Evolutionary conservation across 352 stramenopile species (phyloP).

Genomic region (Pythium phragmitis): DNA sequence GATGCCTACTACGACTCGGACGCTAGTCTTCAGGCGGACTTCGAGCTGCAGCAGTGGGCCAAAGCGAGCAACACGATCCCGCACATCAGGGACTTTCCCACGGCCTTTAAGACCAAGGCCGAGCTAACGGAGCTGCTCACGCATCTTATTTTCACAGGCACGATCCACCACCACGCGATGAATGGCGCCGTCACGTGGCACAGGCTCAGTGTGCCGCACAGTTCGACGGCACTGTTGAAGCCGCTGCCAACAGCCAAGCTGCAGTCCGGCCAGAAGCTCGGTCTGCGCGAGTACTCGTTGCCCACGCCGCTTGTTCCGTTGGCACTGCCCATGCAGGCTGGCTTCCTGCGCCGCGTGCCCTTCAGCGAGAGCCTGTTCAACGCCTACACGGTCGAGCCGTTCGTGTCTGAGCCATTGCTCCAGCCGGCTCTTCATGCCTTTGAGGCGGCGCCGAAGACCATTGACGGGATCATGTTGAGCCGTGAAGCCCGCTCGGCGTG

Average conservation of each 20-base stretch:
- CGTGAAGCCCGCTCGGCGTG: constrained; percentile 1
- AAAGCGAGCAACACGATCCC: constrained; percentile 1
- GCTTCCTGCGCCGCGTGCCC: constrained; percentile 7
- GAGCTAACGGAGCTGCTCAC: constrained; percentile 16
- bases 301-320: not conserved
- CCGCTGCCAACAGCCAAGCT: constrained; percentile 21
- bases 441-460: constrained; percentile 8
- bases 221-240: constrained; percentile 11
- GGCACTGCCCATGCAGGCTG: not conserved
- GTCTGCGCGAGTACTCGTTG: too few relatives aligned
- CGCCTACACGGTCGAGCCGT: constrained; percentile 15
- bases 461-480: constrained; percentile 7
- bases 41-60: constrained; percentile 31
- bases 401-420: constrained; percentile 5
- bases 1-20: constrained; percentile 37
- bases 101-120: constrained; percentile 2
- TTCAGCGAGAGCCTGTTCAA: constrained; percentile 5
- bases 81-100: constrained; percentile 19
- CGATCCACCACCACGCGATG: constrained; percentile 27
- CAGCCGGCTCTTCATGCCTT: constrained; percentile 7
- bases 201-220: constrained; percentile 13
- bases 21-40: constrained; percentile 27
- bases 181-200: constrained; percentile 22
- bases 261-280: not conserved
- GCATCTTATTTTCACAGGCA: constrained; percentile 22